Percentiles rank a stretch among this genome's conserved stretches.
These are phyloP conservation scores for Nepenthes mirabilis DNA, from an alignment of 148 eudicot genomes.

Conservation along the genomic window DNA sequence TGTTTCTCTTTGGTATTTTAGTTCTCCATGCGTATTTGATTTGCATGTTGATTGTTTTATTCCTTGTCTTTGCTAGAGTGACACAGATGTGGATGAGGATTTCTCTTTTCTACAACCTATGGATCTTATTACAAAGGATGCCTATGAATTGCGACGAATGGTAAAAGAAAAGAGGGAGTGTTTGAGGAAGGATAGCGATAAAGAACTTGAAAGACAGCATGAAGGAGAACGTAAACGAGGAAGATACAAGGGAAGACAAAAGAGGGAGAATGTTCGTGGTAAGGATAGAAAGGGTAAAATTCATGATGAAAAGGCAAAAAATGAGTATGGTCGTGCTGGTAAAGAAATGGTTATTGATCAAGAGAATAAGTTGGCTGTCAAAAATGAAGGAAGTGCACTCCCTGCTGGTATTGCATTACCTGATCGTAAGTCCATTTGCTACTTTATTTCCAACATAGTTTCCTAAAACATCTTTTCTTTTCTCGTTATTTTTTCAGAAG, in stretches of 20 bases:
- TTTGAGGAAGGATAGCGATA: constrained; percentile 29
- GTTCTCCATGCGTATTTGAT: too few relatives aligned
- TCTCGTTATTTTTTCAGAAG: background rate
- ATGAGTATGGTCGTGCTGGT: constrained; percentile 11
- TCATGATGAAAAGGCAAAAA: constrained; percentile 11
- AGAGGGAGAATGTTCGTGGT: constrained; percentile 20
- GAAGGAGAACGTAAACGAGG: constrained; percentile 40
- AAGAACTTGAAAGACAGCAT: constrained; percentile 26
- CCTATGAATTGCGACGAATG: constrained; percentile 40
- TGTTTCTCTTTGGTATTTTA: background rate
- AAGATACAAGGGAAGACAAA: constrained; percentile 31
- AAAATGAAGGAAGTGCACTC: constrained; percentile 21
- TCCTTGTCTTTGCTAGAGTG: constrained; percentile 27
- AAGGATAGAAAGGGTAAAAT: constrained; percentile 21
- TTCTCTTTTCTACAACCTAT: constrained; percentile 55
- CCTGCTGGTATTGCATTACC: constrained; percentile 2
- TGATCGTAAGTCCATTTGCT: background rate
- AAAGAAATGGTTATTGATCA: constrained; percentile 17
- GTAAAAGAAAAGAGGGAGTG: constrained; percentile 49
- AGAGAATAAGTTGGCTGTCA: constrained; percentile 19
- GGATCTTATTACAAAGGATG: constrained; percentile 78
- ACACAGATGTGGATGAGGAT: constrained; percentile 54
- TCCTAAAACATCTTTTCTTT: background rate
- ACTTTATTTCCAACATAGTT: background rate
- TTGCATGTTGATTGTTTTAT: background rate